Conservation (phyloP, 169 alveolate species). For the Cytauxzoon felis region DNA sequence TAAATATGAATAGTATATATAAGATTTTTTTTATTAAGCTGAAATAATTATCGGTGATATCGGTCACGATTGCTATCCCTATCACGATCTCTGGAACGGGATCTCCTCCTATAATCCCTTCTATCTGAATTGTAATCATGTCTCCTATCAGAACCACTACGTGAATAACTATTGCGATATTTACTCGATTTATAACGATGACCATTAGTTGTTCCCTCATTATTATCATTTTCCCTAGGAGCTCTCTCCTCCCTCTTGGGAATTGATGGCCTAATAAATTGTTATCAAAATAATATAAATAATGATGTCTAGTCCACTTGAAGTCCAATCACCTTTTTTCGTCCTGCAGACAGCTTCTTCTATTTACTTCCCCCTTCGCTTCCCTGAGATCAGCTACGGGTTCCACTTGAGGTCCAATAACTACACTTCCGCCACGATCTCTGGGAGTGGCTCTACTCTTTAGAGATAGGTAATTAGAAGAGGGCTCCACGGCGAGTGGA, state of each 20-base stretch:
- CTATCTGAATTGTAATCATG: constrained; percentile 3
- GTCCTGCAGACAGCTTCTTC: too few species aligned
- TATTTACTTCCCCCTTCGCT: too few species aligned
- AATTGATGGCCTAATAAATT: too few species aligned
- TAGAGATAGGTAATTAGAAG: too few species aligned
- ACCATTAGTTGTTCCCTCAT: constrained; percentile 6
- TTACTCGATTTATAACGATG: constrained; percentile 7
- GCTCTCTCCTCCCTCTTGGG: constrained; percentile 7
- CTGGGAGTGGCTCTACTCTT: too few species aligned
- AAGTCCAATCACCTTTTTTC: too few species aligned
- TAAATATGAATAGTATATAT: background rate
- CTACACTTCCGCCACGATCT: too few species aligned
- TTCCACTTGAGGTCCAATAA: too few species aligned
- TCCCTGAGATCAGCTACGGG: too few species aligned
- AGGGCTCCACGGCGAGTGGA: too few species aligned
- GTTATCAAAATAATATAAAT: too few species aligned
- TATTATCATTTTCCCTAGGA: background rate
- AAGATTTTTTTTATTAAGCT: background rate
- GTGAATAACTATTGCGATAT: background rate
- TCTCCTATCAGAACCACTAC: constrained; percentile 2
- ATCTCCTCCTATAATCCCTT: background rate
- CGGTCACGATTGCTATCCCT: constrained; percentile 15
- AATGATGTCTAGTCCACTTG: too few species aligned
- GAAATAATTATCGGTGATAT: constrained; percentile 1
- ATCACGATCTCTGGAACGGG: constrained; percentile 7